Evolutionary conservation across 225 moss, liverwort and hornwort genomes (phyloP).

Genomic region (Asterella californica): DNA sequence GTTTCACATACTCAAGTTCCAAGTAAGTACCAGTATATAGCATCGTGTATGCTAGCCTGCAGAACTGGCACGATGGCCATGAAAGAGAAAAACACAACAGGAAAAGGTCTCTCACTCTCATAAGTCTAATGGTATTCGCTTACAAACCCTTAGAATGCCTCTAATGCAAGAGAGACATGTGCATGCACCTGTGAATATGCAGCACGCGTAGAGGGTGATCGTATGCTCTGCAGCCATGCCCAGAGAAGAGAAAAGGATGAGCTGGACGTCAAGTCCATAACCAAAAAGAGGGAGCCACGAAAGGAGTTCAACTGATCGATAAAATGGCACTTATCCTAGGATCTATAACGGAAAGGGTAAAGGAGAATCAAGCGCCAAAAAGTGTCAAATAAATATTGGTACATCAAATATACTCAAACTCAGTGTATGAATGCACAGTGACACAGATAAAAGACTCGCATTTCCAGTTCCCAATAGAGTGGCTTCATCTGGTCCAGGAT

Average conservation of each 20-base stretch:
- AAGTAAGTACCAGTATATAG: not conserved
- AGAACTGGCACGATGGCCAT: slow-evolving; percentile 3
- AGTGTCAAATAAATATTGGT: not conserved
- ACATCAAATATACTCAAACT: not conserved
- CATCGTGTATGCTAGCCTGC: not conserved
- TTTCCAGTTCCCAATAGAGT: not conserved
- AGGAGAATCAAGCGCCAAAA: not conserved
- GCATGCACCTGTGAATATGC: slow-evolving; percentile 74
- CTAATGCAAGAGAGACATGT: slow-evolving; percentile 38
- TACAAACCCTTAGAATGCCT: slow-evolving; percentile 23
- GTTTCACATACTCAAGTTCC: not conserved
- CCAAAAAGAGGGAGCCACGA: slow-evolving; percentile 7
- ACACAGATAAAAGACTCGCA: not conserved
- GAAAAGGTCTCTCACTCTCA: slow-evolving; percentile 11
- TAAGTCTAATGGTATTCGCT: slow-evolving; percentile 11
- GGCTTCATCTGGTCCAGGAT: not conserved
- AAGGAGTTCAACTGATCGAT: not conserved
- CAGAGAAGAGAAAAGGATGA: slow-evolving; percentile 32
- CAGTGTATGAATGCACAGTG: not conserved
- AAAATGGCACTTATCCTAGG: not conserved
- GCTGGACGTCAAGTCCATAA: slow-evolving; percentile 23
- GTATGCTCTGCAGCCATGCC: slow-evolving; percentile 73
- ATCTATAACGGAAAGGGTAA: not conserved
- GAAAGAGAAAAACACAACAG: not conserved
- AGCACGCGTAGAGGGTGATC: slow-evolving; percentile 91